Base-by-base conservation (phyloP, 1,284 basidiomycete genomes). In the Ceratorhiza oryzae-sativae region DNA sequence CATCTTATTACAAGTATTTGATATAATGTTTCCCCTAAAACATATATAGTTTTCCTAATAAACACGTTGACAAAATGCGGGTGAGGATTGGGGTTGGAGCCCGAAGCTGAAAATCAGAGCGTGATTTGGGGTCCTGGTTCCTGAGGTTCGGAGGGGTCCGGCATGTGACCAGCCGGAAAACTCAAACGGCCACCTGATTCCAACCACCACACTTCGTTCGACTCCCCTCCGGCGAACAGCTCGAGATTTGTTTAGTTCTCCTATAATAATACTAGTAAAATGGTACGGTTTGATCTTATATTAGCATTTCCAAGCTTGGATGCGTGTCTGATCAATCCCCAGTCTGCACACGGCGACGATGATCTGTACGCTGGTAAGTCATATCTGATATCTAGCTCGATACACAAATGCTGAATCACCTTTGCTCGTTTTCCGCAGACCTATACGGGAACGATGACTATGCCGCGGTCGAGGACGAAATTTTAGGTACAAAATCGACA, bases 361-460 rank as follows among this genome's bases (percentile, higher is more conserved):
- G 91, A 93, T 80, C 72, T 76, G 41, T 76, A 76, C 63, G 72
- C 74, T 77, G 91, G 91, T 90, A 30, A 59, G 67, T 42, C 6
- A 77, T 65, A 86, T 75, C 18, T 13, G 36, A 74, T 32, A 72
- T 53, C 45, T 30, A 49, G 23, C 27, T n/a, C 12, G 4, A 25
- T 20, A 39, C 18, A 23, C 15, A 2, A n/a, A 48, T 42, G 61
- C 73, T 71, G 58, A 78, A 49, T 20, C 18, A n/a, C 3, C 25
- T n/a, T 49, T 42, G 30, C 12, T 18, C 15, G 46, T n/a, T 32
- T 36, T 49, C 62, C 74, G 75, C 71, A 90, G 92, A 94, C 79
- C 86, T 94, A 51, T 94, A 94, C 79, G 91, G 89, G 60, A 90
- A 92, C 76, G 90, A 91, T 73, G 77, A 81, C 30, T 90, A 91